Percentiles rank a stretch among this genome's conserved stretches.
phyloP scores from a whole-genome alignment of 2,329 filamentous ascomycete genomes.

The Fusarium buharicum region DNA sequence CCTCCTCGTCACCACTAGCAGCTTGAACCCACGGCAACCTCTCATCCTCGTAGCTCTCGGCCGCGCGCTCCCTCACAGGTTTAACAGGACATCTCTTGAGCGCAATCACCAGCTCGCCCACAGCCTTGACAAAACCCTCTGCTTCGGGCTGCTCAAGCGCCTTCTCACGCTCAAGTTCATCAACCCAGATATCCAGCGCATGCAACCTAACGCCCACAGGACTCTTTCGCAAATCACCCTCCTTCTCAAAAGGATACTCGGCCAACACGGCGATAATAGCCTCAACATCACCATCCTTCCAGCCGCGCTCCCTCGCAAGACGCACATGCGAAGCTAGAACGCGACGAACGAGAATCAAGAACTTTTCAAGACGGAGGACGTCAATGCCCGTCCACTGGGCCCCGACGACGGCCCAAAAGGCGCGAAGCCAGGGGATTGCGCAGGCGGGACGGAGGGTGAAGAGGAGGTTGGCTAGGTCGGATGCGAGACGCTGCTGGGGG shows the following conservation, averaged over 20 bases:
- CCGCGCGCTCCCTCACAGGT: slow-evolving; percentile 74
- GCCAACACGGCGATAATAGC: slow-evolving; percentile 45
- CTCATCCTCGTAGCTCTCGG: slow-evolving; percentile 78
- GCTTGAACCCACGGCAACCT: slow-evolving; percentile 69
- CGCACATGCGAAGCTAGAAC: slow-evolving; percentile 78
- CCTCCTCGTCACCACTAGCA: slow-evolving; percentile 53
- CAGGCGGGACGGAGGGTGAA: slow-evolving; percentile 64
- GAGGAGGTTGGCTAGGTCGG: slow-evolving; percentile 76
- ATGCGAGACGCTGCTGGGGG: slow-evolving; percentile 86
- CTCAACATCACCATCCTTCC: slow-evolving; percentile 47
- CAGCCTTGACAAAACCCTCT: slow-evolving; percentile 60
- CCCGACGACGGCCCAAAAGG: slow-evolving; percentile 77
- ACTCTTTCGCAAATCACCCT: slow-evolving; percentile 64
- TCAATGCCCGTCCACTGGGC: slow-evolving; percentile 80
- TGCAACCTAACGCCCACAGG: slow-evolving; percentile 89
- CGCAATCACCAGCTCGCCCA: slow-evolving; percentile 66
- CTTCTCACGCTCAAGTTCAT: slow-evolving; percentile 82
- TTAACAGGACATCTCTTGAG: slow-evolving; percentile 73
- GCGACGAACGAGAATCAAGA: slow-evolving; percentile 82
- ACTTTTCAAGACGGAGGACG: slow-evolving; percentile 89
- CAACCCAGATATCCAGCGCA: slow-evolving; percentile 88
- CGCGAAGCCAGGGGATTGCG: slow-evolving; percentile 63
- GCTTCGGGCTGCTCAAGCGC: slow-evolving; percentile 56
- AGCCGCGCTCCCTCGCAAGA: slow-evolving; percentile 53
- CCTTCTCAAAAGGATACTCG: slow-evolving; percentile 50